Base-by-base conservation (phyloP, 306 rosid genomes). In the Quercus berberidifolia region DNA sequence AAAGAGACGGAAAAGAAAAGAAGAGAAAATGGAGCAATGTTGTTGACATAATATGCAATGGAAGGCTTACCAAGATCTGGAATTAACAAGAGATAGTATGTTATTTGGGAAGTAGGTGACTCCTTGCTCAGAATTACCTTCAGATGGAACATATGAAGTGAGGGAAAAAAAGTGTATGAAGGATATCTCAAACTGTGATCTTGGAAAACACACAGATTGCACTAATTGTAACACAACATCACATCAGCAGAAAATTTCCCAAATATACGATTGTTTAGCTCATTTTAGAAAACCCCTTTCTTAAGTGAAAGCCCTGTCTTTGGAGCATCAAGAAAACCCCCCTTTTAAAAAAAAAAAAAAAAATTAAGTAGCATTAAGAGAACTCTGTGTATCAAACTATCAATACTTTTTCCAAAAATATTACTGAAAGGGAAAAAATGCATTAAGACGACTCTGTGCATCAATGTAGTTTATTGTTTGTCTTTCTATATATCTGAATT, bases 51-150 rank as follows among this genome's bases (percentile, higher is more conserved):
- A 79, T 38, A 83, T 74, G 59, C 67, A 58, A 52, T 57, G 71
- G 71, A 80, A 84, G 59, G 77, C 85, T 84, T 83, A 94, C 99
- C 95, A 87, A 81, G 95, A 86, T 64, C 78, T 85, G 55, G 97
- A 91, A 74, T 81, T 83, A 76, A 83, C 76, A 46, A 79, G 81
- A 2, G 72, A 76, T 60, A 88, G 81, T 72, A 94, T 81, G 78
- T 71, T 87, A 74, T 82, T 87, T 30, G 93, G 92, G 62, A 87
- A 84, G 82, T 81, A 78, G 70, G 87, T 90, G 60, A 78, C 84
- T 82, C 91, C 91, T 74, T 64, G 58, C 70, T 62, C 86, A 71
- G 83, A 76, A 87, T 89, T 90, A 81, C 99, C 99, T 92, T 86
- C 90, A 86, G 71, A 74, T 20, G 64, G 83, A 76, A 82, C 75